Percentiles rank a stretch among this genome's conserved stretches.
Evolutionary conservation across 2,329 filamentous ascomycete genomes (phyloP).

Genomic region (Arthrobotrys musiformis): DNA sequence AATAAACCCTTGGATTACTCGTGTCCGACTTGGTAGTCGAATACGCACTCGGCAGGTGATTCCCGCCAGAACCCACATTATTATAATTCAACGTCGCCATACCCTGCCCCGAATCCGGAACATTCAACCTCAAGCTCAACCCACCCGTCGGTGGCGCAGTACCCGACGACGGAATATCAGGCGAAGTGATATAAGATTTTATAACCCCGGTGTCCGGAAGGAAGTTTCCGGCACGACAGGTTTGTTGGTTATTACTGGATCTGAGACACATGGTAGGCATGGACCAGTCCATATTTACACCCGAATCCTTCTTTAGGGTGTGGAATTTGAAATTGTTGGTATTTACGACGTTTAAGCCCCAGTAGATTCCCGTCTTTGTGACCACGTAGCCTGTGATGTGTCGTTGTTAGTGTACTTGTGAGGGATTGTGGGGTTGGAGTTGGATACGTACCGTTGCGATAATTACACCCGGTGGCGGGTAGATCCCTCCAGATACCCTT

Average conservation of each 20-base stretch:
- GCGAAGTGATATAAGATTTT: constrained; percentile 27
- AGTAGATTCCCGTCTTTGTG: constrained; percentile 29
- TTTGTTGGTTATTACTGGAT: not conserved
- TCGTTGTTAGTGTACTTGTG: not conserved
- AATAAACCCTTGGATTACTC: constrained; percentile 37
- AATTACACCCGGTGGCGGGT: not conserved
- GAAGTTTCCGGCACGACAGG: constrained; percentile 20
- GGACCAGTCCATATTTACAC: constrained; percentile 28
- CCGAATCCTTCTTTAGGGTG: constrained; percentile 18
- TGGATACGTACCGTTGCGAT: constrained; percentile 26
- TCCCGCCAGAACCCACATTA: not conserved
- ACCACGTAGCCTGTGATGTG: constrained; percentile 21
- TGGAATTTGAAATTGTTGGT: constrained; percentile 33
- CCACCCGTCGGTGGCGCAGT: constrained; percentile 1
- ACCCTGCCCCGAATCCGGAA: constrained; percentile 1
- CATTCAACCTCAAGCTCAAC: constrained; percentile 17
- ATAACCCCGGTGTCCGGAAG: constrained; percentile 31
- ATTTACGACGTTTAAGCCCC: constrained; percentile 18
- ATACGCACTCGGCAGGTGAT: not conserved
- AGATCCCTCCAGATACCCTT: constrained; percentile 14
- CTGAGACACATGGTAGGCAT: constrained; percentile 31
- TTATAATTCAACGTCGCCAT: constrained; percentile 26
- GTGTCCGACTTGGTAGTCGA: not conserved
- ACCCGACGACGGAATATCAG: constrained; percentile 15
- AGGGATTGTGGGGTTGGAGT: not conserved